Percentiles rank a stretch among this genome's conserved stretches.
phyloP scores from a whole-genome alignment of 352 stramenopile genomes.

The Phytophthora hibernalis region DNA sequence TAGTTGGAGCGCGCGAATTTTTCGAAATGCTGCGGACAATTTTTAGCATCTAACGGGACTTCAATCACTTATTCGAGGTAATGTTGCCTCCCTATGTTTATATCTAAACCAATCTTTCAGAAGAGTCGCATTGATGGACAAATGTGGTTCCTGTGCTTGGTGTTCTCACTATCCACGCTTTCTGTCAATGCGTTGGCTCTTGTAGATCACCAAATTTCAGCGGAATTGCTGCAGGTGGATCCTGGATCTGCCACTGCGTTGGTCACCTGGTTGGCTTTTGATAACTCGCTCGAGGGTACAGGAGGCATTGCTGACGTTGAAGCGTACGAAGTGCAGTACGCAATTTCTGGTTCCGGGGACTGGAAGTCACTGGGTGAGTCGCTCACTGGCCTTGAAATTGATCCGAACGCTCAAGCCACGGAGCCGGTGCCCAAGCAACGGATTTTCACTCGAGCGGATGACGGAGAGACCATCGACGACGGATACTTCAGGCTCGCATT shows the following conservation, averaged over 20 bases:
- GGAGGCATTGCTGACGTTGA: constrained; percentile 33
- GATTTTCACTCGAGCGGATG: constrained; percentile 59
- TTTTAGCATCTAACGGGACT: too few relatives aligned
- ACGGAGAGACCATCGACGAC: constrained; percentile 50
- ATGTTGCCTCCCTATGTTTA: too few relatives aligned
- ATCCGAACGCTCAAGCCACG: constrained; percentile 28
- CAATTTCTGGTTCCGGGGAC: constrained; percentile 45
- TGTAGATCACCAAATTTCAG: constrained; percentile 32
- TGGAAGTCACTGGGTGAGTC: constrained; percentile 46
- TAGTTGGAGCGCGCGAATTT: too few relatives aligned
- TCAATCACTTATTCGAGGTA: too few relatives aligned
- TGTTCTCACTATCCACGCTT: not conserved
- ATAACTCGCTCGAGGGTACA: constrained; percentile 29
- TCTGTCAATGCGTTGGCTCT: constrained; percentile 9
- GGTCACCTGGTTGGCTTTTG: constrained; percentile 57
- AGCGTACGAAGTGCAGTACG: constrained; percentile 66
- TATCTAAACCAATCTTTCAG: too few relatives aligned
- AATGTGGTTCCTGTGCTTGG: constrained; percentile 8
- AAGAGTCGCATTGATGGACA: too few relatives aligned
- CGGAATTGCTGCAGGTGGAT: constrained; percentile 42
- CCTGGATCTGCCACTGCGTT: constrained; percentile 47
- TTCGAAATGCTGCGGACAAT: too few relatives aligned
- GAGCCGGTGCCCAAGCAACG: constrained; percentile 50
- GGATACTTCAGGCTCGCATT: constrained; percentile 66
- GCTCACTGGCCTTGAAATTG: constrained; percentile 41